Percentiles rank a stretch among this genome's conserved stretches.
Conservation (phyloP, 164 flowering plant genomes). For the Vitis amurensis region DNA sequence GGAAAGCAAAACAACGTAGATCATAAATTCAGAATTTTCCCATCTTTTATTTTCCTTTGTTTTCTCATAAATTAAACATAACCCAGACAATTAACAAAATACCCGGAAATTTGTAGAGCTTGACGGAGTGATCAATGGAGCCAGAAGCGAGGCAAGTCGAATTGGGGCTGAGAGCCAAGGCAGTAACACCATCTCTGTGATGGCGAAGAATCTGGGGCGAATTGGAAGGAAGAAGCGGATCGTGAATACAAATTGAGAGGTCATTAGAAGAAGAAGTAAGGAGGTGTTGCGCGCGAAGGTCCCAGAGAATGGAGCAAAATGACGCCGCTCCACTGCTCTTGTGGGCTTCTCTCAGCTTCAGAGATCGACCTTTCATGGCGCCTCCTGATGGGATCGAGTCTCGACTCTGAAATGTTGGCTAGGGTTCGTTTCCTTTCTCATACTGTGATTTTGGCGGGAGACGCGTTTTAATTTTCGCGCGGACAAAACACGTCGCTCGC, state of each 20-base stretch:
- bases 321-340: slow-evolving; percentile 39
- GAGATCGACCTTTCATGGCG: slow-evolving; percentile 71
- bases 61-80: neutral
- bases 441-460: slow-evolving; percentile 15
- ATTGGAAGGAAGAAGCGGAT: slow-evolving; percentile 43
- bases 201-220: slow-evolving; percentile 57
- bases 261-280: slow-evolving; percentile 84
- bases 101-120: slow-evolving; percentile 94
- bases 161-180: slow-evolving; percentile 82
- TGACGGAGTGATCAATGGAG: slow-evolving; percentile 89
- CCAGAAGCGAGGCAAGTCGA: slow-evolving; percentile 96
- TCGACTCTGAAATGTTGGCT: neutral
- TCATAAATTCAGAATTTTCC: neutral
- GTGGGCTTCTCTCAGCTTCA: slow-evolving; percentile 89
- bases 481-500: slow-evolving; percentile 4
- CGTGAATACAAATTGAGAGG: slow-evolving; percentile 61
- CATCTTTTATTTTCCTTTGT: neutral
- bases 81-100: neutral
- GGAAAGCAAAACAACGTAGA: neutral
- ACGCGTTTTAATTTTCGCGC: neutral
- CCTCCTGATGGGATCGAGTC: slow-evolving; percentile 1
- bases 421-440: neutral
- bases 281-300: slow-evolving; percentile 55
- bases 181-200: slow-evolving; percentile 87
- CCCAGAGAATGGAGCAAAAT: slow-evolving; percentile 73